A percentile compares a stretch with the other conserved stretches of the same genome.
Evolutionary conservation across 495 filamentous ascomycete species (phyloP).

Genomic region (Aspergillus hancockii): DNA sequence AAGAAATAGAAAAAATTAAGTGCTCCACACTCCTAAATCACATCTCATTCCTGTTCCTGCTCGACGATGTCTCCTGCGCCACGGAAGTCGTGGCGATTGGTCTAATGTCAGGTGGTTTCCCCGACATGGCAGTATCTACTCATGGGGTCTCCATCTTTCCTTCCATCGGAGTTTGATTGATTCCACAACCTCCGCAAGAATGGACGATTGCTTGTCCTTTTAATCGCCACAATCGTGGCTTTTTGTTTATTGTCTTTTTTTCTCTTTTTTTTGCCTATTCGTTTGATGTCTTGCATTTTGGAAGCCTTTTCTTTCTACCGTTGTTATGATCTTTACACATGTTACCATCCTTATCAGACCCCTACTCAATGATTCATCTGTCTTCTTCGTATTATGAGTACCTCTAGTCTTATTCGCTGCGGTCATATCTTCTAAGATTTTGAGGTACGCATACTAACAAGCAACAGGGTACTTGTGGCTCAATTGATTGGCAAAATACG

Average conservation of each 20-base stretch:
- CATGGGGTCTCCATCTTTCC: background rate
- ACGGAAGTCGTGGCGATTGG: background rate
- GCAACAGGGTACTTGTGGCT: background rate
- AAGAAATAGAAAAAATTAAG: background rate
- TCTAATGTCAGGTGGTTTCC: background rate
- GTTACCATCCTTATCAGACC: background rate
- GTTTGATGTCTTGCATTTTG: background rate
- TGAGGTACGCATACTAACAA: background rate
- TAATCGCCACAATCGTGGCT: background rate
- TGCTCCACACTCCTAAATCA: background rate
- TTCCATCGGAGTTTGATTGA: background rate
- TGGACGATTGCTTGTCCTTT: background rate
- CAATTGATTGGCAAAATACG: background rate
- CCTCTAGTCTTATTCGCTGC: background rate
- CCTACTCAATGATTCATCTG: background rate
- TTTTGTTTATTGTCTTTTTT: background rate
- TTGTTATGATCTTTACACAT: background rate
- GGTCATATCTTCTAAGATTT: background rate
- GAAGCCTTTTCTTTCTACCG: background rate
- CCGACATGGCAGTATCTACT: background rate
- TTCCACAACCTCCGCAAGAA: background rate
- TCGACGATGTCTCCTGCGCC: background rate
- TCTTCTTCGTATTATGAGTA: background rate
- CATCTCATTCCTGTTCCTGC: background rate
- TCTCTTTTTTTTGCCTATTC: background rate